phyloP scores from a whole-genome alignment of 2,329 filamentous ascomycete genomes.

The Monascus ruber region DNA sequence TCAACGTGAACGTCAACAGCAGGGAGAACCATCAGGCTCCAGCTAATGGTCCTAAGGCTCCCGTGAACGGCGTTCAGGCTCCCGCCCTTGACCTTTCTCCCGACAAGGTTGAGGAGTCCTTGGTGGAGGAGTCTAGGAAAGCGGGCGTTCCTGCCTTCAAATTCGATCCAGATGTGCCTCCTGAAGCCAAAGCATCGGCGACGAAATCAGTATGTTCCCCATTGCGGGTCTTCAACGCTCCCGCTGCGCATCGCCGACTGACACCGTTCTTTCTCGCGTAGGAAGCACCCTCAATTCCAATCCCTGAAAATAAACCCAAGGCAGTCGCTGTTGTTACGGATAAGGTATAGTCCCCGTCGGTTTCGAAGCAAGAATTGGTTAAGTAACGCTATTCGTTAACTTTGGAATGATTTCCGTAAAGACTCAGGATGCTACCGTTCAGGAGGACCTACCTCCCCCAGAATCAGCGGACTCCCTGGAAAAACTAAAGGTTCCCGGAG shows the following conservation, averaged over 20 bases:
- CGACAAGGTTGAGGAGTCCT: constrained; percentile 58
- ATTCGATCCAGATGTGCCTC: constrained; percentile 75
- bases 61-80: constrained; percentile 48
- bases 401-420: constrained; percentile 9
- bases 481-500: constrained; percentile 40
- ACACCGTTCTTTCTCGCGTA: too few species aligned
- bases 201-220: constrained; percentile 55
- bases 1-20: constrained; percentile 21
- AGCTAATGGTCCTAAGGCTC: constrained; percentile 32
- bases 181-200: constrained; percentile 74
- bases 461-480: constrained; percentile 46
- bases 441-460: constrained; percentile 67
- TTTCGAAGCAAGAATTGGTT: constrained; percentile 1
- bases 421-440: constrained; percentile 56
- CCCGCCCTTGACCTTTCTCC: constrained; percentile 40
- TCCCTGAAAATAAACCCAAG: constrained; percentile 36
- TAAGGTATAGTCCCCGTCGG: constrained; percentile 35
- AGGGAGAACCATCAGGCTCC: constrained; percentile 77
- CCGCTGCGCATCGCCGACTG: too few species aligned
- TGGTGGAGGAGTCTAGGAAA: constrained; percentile 66
- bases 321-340: constrained; percentile 58
- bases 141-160: constrained; percentile 70
- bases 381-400: neutral
- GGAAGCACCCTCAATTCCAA: too few species aligned
- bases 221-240: too few species aligned